phyloP scores from a whole-genome alignment of 164 flowering plant species.

The Liquidambar formosana region DNA sequence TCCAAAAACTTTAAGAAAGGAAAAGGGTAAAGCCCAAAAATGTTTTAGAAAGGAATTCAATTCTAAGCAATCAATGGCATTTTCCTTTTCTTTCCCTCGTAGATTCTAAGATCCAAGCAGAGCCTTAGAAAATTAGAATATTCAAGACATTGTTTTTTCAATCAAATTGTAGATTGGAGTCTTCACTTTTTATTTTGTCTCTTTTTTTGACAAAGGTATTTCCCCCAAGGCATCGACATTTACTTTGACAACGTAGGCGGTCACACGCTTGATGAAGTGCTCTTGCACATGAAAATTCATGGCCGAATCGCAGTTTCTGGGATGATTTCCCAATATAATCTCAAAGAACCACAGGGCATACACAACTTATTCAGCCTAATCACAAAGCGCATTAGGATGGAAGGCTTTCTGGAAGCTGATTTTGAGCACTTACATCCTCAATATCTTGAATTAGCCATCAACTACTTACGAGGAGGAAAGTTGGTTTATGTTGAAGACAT shows the following conservation, averaged over 20 bases:
- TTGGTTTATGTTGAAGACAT: constrained; percentile 29
- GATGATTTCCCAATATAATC: constrained; percentile 39
- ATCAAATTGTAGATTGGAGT: no score
- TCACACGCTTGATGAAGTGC: constrained; percentile 42
- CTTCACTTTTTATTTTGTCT: no score
- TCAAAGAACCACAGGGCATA: constrained; percentile 25
- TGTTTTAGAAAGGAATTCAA: no score
- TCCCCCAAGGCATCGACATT: constrained; percentile 51
- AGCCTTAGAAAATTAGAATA: no score
- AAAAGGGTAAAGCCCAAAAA: no score
- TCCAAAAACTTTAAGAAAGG: no score
- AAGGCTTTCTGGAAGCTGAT: constrained; percentile 38
- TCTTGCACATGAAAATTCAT: constrained; percentile 41
- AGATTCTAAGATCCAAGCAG: no score
- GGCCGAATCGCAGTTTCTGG: constrained; percentile 51
- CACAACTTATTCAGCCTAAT: constrained; percentile 29
- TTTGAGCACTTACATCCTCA: constrained; percentile 19
- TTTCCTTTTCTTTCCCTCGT: no score
- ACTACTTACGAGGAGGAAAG: constrained; percentile 33
- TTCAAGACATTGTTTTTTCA: no score
- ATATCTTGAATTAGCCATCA: constrained; percentile 23
- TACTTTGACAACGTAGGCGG: constrained; percentile 60
- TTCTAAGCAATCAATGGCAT: no score
- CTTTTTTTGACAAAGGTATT: no score
- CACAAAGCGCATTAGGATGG: constrained; percentile 26